Evolutionary conservation across 257 asterid genomes (phyloP), one percentile per base, ranked within the genome.

Genomic region (Salvia hispanica): DNA sequence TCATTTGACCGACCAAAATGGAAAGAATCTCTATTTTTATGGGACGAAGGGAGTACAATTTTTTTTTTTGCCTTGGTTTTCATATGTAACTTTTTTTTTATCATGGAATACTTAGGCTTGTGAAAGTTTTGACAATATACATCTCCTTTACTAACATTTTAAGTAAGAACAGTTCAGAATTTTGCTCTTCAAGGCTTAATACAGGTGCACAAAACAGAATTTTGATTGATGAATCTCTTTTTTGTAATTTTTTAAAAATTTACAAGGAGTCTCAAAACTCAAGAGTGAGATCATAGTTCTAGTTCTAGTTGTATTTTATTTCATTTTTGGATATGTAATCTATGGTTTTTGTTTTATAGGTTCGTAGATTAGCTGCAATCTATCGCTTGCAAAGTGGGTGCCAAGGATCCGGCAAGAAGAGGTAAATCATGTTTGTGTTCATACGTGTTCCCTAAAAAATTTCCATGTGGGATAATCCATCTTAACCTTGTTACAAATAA

Each of bases 381-480:
- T 94, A 91, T 75, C 82, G 92, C 37, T 76, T 91, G 85, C 78
- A 70, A 58, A 88, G 97, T 83, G 81, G 76, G 48, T 80, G 85
- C 51, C 92, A 85, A 81, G 92, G 95, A 63, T 86, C 94, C 75
- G 96, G 99, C 74, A 90, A 83, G 84, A 90, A 87, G 89, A 91
- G 96, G 97, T 93, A 82, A 68, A 51, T 37, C 9, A 1, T 58
- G 45, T 70, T 11, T 25, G 2, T 25, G 31, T 25, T 18, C 21
- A 45, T 65, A 15, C 59, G 50, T 63, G 15, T 67, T 66, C 21
- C 58, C 60, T 28, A 43, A n/a, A 6, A 65, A 60, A 59, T 4
- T 11, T 28, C 50, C 8, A 48, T 9, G n/a, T 16, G 12, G 40
- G 70, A 36, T 16, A 36, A 31, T 62, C 31, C 47, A 14, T 59